Evolutionary conservation across 2,329 filamentous ascomycete genomes (phyloP).

Genomic region (Apiospora pterosperma): DNA sequence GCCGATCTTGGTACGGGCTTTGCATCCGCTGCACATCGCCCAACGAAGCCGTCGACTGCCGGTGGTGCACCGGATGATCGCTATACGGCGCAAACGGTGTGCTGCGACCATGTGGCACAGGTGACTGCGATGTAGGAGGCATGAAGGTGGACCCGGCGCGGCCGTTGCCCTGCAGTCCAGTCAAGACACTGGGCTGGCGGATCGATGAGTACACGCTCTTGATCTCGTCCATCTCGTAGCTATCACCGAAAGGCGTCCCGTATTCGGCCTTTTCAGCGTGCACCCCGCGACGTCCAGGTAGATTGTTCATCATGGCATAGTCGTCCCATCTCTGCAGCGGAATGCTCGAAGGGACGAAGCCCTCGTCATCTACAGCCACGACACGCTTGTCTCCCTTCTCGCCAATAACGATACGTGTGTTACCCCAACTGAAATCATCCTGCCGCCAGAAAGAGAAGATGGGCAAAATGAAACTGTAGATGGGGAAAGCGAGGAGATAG

Average conservation of each 20-base stretch:
- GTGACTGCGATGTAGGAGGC: slow-evolving; percentile 67
- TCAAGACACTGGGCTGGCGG: slow-evolving; percentile 81
- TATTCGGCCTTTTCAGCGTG: slow-evolving; percentile 61
- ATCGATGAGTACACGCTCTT: slow-evolving; percentile 93
- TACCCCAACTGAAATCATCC: slow-evolving; percentile 98
- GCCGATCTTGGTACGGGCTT: slow-evolving; percentile 58
- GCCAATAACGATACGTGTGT: slow-evolving; percentile 93
- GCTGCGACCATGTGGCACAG: slow-evolving; percentile 62
- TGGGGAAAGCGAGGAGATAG: slow-evolving; percentile 90
- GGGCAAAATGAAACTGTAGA: slow-evolving; percentile 87
- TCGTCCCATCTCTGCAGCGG: slow-evolving; percentile 97
- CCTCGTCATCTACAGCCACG: slow-evolving; percentile 80
- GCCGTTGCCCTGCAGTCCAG: slow-evolving; percentile 63
- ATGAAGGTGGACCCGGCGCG: slow-evolving; percentile 68
- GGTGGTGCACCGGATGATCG: slow-evolving; percentile 44
- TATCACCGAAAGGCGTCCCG: slow-evolving; percentile 59
- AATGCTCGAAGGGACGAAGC: slow-evolving; percentile 87
- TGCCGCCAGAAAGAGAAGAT: slow-evolving; percentile 99
- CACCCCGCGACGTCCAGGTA: slow-evolving; percentile 84
- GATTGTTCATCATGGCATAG: slow-evolving; percentile 80
- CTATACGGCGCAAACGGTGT: slow-evolving; percentile 44
- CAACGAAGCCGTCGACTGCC: slow-evolving; percentile 72
- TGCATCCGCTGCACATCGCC: slow-evolving; percentile 48
- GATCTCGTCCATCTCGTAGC: slow-evolving; percentile 97
- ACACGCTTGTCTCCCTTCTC: slow-evolving; percentile 89